phyloP scores from a whole-genome alignment of 2,329 filamentous ascomycete species.

The Sporothrix dimorphospora region DNA sequence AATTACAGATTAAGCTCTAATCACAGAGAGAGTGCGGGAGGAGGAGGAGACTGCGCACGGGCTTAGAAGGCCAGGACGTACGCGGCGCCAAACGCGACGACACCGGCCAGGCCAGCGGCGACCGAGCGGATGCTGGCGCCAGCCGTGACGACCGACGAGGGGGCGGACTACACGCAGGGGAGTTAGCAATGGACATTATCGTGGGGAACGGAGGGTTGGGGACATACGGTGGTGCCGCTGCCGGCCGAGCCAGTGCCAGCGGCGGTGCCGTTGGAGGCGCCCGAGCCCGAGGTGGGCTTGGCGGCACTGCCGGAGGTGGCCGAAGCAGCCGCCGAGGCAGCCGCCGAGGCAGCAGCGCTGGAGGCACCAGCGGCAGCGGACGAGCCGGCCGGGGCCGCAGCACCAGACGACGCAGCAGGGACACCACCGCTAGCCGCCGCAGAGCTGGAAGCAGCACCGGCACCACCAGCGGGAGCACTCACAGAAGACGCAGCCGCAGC shows the following conservation, averaged over 20 bases:
- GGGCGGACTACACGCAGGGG: slow-evolving; percentile 20
- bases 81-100: slow-evolving; percentile 30
- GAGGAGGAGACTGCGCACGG: background rate
- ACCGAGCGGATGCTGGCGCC: slow-evolving; percentile 28
- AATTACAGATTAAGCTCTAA: background rate
- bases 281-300: background rate
- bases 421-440: no score
- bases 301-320: background rate
- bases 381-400: background rate
- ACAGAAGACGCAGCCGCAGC: no score
- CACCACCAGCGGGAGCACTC: no score
- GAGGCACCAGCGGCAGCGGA: background rate
- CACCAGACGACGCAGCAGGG: background rate
- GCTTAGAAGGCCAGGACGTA: slow-evolving; percentile 30
- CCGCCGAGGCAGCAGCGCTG: slow-evolving; percentile 15
- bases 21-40: background rate
- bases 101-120: slow-evolving; percentile 27
- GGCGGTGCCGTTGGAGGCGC: background rate
- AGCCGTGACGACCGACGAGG: slow-evolving; percentile 30
- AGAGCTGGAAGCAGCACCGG: no score
- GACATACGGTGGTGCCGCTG: slow-evolving; percentile 4
- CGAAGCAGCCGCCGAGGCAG: background rate
- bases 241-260: slow-evolving; percentile 8
- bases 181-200: background rate
- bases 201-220: background rate